Evolutionary conservation across 1,284 basidiomycete genomes (phyloP).

Genomic region (Thecaphora frezii): DNA sequence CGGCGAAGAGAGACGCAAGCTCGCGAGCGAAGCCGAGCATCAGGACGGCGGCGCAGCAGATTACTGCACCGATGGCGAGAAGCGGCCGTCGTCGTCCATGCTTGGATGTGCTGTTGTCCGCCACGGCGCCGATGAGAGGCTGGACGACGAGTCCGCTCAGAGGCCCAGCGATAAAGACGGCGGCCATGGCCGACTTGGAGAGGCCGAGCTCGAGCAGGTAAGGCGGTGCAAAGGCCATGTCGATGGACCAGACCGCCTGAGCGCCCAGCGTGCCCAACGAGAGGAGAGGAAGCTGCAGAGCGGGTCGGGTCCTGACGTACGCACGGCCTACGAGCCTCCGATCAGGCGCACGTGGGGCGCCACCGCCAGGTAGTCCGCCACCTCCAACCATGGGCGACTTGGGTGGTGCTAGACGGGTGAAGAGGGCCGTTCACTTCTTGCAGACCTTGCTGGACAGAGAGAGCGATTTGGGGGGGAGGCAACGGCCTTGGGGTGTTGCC

Average conservation of each 20-base stretch:
- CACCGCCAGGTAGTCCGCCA: background rate
- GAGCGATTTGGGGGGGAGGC: too few species aligned
- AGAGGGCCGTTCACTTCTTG: too few species aligned
- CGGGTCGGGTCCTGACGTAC: constrained; percentile 14
- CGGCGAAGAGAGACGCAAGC: constrained; percentile 32
- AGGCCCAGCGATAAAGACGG: constrained; percentile 52
- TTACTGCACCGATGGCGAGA: constrained; percentile 49
- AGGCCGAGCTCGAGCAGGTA: constrained; percentile 52
- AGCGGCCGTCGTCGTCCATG: constrained; percentile 59
- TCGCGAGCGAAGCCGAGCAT: constrained; percentile 56
- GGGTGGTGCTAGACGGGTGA: constrained; percentile 2
- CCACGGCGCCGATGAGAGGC: constrained; percentile 56
- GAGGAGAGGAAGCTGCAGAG: constrained; percentile 40
- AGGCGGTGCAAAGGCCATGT: constrained; percentile 53
- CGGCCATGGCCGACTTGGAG: constrained; percentile 44
- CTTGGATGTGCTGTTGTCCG: constrained; percentile 56
- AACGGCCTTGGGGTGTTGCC: too few species aligned
- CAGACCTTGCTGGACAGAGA: too few species aligned
- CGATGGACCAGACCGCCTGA: constrained; percentile 54
- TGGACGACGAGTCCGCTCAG: constrained; percentile 58
- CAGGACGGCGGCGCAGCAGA: constrained; percentile 52
- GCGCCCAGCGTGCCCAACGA: constrained; percentile 47
- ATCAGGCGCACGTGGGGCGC: background rate
- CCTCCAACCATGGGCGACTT: constrained; percentile 18
- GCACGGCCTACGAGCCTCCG: constrained; percentile 24